Evolutionary conservation across 768 basidiomycete species (phyloP).

Genomic region (Termitomyces sp.): DNA sequence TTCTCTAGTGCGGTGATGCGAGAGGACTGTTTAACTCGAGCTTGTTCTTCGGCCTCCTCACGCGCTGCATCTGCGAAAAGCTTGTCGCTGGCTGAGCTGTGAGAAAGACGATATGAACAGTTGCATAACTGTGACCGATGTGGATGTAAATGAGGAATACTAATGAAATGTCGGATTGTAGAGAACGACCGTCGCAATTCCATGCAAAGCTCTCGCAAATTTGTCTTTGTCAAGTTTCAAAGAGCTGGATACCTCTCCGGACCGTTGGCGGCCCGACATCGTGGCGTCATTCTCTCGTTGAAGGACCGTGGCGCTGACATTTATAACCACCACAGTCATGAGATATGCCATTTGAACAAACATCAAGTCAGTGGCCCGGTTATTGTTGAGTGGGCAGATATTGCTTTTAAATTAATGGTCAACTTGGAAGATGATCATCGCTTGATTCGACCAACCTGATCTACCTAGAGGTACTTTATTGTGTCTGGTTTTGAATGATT

Average conservation of each 20-base stretch:
- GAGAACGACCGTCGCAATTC: background rate
- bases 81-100: conserved; percentile 43
- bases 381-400: too few species aligned
- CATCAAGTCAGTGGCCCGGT: background rate
- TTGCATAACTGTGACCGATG: background rate
- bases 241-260: background rate
- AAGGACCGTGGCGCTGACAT: background rate
- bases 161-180: background rate
- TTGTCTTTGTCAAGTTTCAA: too few species aligned
- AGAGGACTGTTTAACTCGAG: conserved; percentile 8
- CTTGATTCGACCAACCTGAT: background rate
- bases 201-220: background rate
- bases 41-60: conserved; percentile 40
- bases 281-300: background rate
- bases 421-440: too few species aligned
- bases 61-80: conserved; percentile 60
- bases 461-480: background rate
- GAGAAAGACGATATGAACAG: background rate
- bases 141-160: background rate
- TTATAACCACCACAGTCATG: background rate
- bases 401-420: too few species aligned
- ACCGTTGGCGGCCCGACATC: background rate
- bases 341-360: background rate
- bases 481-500: background rate
- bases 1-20: conserved; percentile 28